Conservation (phyloP, 208 protist species). For the Trypanosoma mega region DNA sequence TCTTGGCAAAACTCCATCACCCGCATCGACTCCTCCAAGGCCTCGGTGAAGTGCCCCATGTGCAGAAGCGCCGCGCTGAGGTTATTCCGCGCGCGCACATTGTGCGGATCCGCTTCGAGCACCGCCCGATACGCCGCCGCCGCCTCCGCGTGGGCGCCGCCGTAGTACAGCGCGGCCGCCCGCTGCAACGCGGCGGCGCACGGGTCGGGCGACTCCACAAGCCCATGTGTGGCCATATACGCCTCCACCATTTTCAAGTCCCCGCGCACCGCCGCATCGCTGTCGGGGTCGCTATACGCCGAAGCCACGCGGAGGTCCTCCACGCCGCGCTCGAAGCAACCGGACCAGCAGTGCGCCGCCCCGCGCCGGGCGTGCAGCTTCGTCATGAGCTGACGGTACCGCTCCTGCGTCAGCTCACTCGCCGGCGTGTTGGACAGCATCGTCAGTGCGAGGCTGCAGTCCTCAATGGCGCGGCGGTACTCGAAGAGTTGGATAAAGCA, state of each 20-base stretch:
- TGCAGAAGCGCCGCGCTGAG: conserved; percentile 69
- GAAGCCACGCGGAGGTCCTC: conserved; percentile 83
- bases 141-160: conserved; percentile 56
- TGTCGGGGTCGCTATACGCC: conserved; percentile 67
- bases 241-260: conserved; percentile 64
- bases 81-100: conserved; percentile 73
- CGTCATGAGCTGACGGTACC: conserved; percentile 86
- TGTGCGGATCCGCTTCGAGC: conserved; percentile 50
- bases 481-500: conserved; percentile 81
- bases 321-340: conserved; percentile 54
- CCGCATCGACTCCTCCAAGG: conserved; percentile 57
- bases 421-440: conserved; percentile 89
- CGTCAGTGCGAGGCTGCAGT: conserved; percentile 86
- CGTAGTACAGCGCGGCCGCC: conserved; percentile 70
- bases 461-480: conserved; percentile 80
- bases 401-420: conserved; percentile 86
- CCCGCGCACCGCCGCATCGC: conserved; percentile 50
- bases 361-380: conserved; percentile 82
- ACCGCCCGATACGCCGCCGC: conserved; percentile 54
- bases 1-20: conserved; percentile 79
- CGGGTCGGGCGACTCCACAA: conserved; percentile 33
- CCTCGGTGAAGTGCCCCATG: conserved; percentile 61
- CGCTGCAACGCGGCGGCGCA: conserved; percentile 47
- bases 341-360: conserved; percentile 81
- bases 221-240: conserved; percentile 44